These are phyloP conservation scores for Eucalyptus urophylla DNA, from an alignment of 345 rosid species.

Conservation along the genomic window DNA sequence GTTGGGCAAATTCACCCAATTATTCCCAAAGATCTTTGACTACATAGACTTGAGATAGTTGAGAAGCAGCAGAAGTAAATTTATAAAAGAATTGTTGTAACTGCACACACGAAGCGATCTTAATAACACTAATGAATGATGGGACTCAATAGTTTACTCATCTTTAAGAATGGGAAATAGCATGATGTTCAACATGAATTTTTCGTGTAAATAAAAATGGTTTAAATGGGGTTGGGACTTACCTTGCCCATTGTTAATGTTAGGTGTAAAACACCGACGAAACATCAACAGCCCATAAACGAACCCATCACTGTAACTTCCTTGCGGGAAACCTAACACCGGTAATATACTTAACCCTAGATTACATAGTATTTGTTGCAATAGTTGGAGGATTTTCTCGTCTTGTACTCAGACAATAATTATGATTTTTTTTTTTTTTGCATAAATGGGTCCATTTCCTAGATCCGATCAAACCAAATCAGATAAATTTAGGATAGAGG, in stretches of 20 bases:
- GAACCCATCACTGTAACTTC: not conserved
- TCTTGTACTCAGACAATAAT: not conserved
- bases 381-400: not conserved
- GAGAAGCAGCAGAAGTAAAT: not conserved
- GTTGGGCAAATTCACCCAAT: not conserved
- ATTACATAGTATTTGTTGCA: not conserved
- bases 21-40: not conserved
- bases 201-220: not conserved
- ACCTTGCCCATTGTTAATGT: not conserved
- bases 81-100: not conserved
- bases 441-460: not conserved
- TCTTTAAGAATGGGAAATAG: not conserved
- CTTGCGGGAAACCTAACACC: not conserved
- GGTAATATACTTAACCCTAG: not conserved
- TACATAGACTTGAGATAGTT: not conserved
- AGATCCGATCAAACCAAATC: not conserved
- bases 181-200: not conserved
- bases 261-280: not conserved
- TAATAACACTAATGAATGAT: not conserved
- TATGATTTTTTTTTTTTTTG: not conserved
- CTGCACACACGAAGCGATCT: not conserved
- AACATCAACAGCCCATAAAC: rapidly evolving
- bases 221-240: not conserved
- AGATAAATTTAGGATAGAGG: not conserved
- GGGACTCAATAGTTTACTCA: not conserved